Conservation (phyloP, 164 flowering plant species). For the Kalanchoe fedtschenkoi region DNA sequence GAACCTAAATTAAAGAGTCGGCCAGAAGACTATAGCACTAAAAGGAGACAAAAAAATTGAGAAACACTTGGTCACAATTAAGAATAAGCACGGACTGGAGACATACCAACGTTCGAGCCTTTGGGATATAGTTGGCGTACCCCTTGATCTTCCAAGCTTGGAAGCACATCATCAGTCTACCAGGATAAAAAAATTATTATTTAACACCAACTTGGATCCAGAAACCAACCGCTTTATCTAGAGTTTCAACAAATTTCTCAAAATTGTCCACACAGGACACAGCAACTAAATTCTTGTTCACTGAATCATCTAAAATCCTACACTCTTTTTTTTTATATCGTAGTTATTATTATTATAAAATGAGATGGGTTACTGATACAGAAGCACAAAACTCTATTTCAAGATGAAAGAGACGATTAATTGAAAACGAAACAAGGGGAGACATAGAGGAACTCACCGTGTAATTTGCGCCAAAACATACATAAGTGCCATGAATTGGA, state of each 20-base stretch:
- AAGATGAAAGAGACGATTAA: neutral
- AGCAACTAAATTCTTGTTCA: neutral
- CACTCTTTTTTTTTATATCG: neutral
- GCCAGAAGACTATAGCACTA: neutral
- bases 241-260: too few relatives aligned
- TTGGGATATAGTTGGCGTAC: slow-evolving; percentile 82
- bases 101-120: slow-evolving; percentile 69
- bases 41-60: neutral
- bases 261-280: too few relatives aligned
- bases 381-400: neutral
- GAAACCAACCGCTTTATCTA: too few relatives aligned
- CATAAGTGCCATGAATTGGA: slow-evolving; percentile 73
- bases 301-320: neutral
- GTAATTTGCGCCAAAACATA: slow-evolving; percentile 62
- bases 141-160: slow-evolving; percentile 93
- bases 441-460: slow-evolving; percentile 30
- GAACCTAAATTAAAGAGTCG: too few relatives aligned
- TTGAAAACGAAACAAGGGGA: neutral
- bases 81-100: neutral
- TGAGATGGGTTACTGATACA: neutral
- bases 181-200: too few relatives aligned
- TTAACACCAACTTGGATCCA: too few relatives aligned
- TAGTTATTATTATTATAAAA: too few relatives aligned
- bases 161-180: slow-evolving; percentile 88
- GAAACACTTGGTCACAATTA: neutral